A percentile compares a stretch with the other conserved stretches of the same genome.
These are phyloP conservation scores for Cyberlindnera lachancei DNA, from an alignment of 805 yeast species.

Conservation along the genomic window DNA sequence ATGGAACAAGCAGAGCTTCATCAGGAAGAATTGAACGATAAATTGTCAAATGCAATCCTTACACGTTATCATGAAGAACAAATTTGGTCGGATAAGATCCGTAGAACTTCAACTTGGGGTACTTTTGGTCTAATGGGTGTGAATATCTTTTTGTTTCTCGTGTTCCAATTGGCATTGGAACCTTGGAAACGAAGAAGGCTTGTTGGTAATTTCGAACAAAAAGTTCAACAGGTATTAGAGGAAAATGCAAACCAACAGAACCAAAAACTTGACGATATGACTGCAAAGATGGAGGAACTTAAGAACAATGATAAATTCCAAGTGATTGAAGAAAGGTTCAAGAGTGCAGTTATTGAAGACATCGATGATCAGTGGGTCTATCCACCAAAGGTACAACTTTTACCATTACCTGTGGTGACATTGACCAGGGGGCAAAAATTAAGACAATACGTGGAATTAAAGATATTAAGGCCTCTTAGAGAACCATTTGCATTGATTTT, in stretches of 20 bases:
- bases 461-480: slow-evolving; percentile 7
- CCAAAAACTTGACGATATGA: slow-evolving; percentile 22
- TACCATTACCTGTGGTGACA: slow-evolving; percentile 11
- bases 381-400: slow-evolving; percentile 10
- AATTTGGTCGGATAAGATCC: slow-evolving; percentile 94
- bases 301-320: slow-evolving; percentile 15
- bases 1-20: slow-evolving; percentile 48
- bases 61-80: slow-evolving; percentile 95
- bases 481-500: slow-evolving; percentile 10
- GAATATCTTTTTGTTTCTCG: slow-evolving; percentile 66
- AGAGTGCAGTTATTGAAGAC: slow-evolving; percentile 16
- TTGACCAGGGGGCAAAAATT: no score
- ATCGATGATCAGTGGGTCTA: slow-evolving; percentile 4
- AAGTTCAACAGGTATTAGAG: slow-evolving; percentile 51
- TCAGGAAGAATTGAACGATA: slow-evolving; percentile 65
- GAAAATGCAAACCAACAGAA: slow-evolving; percentile 25
- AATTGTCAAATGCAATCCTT: slow-evolving; percentile 67
- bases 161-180: slow-evolving; percentile 83
- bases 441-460: neutral
- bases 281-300: slow-evolving; percentile 18
- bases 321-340: slow-evolving; percentile 10
- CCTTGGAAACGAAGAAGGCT: slow-evolving; percentile 87
- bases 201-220: slow-evolving; percentile 76
- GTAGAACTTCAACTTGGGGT: slow-evolving; percentile 95
- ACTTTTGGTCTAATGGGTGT: slow-evolving; percentile 86